These are phyloP conservation scores for Chlorella sp. DNA, from an alignment of 139 green algal species.

Conservation along the genomic window DNA sequence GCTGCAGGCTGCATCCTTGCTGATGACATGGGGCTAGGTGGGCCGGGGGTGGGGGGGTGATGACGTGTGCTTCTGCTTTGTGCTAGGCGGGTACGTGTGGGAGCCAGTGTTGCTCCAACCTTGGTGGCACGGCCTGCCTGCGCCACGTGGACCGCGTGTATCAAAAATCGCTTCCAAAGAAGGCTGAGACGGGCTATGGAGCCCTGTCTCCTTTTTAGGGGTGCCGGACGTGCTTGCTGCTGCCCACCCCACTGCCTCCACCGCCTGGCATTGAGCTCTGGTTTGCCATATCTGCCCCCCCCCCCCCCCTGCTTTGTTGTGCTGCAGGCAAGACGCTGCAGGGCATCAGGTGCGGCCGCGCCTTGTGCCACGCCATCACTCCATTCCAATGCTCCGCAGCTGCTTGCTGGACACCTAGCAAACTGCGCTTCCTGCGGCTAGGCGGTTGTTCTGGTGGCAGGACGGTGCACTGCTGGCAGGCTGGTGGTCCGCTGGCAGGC, in stretches of 20 bases:
- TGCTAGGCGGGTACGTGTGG: too few species aligned
- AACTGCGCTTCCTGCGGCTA: background rate
- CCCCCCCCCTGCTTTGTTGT: background rate
- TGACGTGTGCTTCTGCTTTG: background rate
- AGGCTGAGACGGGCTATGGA: too few species aligned
- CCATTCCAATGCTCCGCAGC: too few species aligned
- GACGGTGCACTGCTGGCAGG: too few species aligned
- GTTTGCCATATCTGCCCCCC: too few species aligned
- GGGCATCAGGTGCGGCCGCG: constrained; percentile 65
- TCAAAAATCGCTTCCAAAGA: too few species aligned
- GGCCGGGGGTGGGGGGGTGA: background rate
- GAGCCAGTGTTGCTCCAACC: too few species aligned
- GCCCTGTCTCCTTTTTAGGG: background rate
- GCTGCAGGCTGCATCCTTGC: constrained; percentile 91
- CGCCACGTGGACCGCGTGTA: too few species aligned
- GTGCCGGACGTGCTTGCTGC: background rate
- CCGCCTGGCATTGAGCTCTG: too few species aligned
- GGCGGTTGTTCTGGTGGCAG: background rate
- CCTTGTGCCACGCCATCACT: too few species aligned
- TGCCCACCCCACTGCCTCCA: background rate
- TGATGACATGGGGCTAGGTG: constrained; percentile 93
- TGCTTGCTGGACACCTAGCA: background rate
- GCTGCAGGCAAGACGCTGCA: constrained; percentile 85
- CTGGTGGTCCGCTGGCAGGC: too few species aligned
- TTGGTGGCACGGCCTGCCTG: too few species aligned